These are phyloP conservation scores for Penicillium taxi DNA, from an alignment of 495 filamentous ascomycete species.

Conservation along the genomic window DNA sequence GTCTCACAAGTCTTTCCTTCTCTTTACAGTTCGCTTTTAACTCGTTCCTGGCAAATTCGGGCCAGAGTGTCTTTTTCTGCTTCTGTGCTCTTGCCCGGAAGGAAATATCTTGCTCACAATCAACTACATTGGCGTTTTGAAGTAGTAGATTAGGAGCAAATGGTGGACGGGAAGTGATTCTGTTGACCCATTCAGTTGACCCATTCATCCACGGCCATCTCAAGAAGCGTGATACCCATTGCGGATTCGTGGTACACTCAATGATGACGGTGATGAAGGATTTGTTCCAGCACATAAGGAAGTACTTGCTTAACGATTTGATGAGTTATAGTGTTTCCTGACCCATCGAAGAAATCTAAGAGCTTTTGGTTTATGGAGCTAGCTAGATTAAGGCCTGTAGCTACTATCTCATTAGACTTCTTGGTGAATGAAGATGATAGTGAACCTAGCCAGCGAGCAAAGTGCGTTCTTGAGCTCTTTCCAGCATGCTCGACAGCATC, in stretches of 20 bases:
- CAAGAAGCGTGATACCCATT: slow-evolving; percentile 58
- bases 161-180: slow-evolving; percentile 18
- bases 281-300: slow-evolving; percentile 29
- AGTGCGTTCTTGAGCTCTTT: slow-evolving; percentile 37
- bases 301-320: slow-evolving; percentile 36
- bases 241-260: slow-evolving; percentile 61
- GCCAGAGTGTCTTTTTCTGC: slow-evolving; percentile 11
- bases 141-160: too few species aligned
- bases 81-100: too few species aligned
- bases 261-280: slow-evolving; percentile 49
- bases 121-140: too few species aligned
- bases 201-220: slow-evolving; percentile 52
- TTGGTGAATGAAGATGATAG: background rate
- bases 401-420: background rate
- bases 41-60: slow-evolving; percentile 17
- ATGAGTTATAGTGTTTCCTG: slow-evolving; percentile 61
- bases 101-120: too few species aligned
- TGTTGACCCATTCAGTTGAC: too few species aligned
- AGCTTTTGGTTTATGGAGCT: slow-evolving; percentile 40
- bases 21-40: slow-evolving; percentile 26
- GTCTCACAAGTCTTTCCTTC: slow-evolving; percentile 56
- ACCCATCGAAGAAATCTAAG: slow-evolving; percentile 54
- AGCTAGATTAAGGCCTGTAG: slow-evolving; percentile 43
- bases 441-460: slow-evolving; percentile 31
- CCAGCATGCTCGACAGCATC: background rate